Percentiles rank a stretch among this genome's conserved stretches.
phyloP scores from a whole-genome alignment of 192 early-diverging fungal species.

The Linderina pennispora region DNA sequence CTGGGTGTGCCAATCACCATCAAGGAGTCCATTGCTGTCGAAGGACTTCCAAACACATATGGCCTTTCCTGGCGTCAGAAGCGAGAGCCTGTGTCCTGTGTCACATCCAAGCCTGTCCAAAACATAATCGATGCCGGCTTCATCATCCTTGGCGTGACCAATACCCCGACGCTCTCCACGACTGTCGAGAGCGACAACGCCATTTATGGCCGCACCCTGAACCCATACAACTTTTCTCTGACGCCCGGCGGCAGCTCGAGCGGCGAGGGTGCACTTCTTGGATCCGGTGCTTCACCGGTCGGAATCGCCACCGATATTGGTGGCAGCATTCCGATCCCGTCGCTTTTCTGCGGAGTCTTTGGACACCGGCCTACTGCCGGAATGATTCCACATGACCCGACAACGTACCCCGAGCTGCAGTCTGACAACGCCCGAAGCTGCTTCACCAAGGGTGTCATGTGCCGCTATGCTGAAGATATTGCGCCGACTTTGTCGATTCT shows the following conservation, averaged over 20 bases:
- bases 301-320: conserved; percentile 9
- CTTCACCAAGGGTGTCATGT: background rate
- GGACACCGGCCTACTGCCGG: background rate
- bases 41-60: background rate
- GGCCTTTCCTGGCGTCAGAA: background rate
- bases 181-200: conserved; percentile 3
- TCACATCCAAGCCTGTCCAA: background rate
- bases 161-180: conserved; percentile 1
- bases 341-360: conserved; percentile 1
- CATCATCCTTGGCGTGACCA: conserved; percentile 1
- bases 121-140: background rate
- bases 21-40: background rate
- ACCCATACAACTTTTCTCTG: conserved; percentile 2
- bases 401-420: background rate
- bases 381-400: background rate
- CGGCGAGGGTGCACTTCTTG: conserved; percentile 8
- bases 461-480: background rate
- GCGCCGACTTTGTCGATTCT: background rate
- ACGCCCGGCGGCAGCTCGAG: conserved; percentile 5
- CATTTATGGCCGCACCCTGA: conserved; percentile 2
- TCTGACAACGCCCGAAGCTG: background rate
- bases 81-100: background rate
- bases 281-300: background rate
- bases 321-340: conserved; percentile 1
- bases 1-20: background rate